Evolutionary conservation across 208 protist species (phyloP), one percentile per base, ranked within the genome.

Genomic region (Herpetomonas samuelpessoai): DNA sequence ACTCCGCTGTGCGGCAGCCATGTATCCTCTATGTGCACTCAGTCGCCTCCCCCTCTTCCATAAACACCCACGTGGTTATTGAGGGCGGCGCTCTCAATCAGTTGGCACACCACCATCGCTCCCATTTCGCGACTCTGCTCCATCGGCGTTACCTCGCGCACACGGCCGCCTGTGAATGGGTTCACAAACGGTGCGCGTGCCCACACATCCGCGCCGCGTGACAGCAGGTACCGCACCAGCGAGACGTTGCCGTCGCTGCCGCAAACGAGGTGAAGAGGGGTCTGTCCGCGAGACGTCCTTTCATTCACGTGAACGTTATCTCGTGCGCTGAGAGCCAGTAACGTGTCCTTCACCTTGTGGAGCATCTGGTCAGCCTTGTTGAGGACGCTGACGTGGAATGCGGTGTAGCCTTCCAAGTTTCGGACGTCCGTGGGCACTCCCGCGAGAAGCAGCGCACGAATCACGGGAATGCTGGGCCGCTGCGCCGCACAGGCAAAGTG

Each of bases 381-480:
- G 57, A 78, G 55, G 25, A 79, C 46, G n/a, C 63, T 62, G 2
- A 81, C 4, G 45, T 86, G 79, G 14, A 86, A 79, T 0, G 79
- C 63, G 0, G 79, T 76, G 45, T 74, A 58, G 6, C 79, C 79
- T 1, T 46, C 52, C 3, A 35, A 7, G 31, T 78, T 86, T n/a
- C 50, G 56, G n/a, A 47, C 25, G 24, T 39, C 0, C 2, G 50
- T 29, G 0, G 51, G 27, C 0, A 59, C 62, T 0, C 71, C 70
- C 24, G 39, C 1, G 14, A 74, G 18, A 21, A 86, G 31, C 18
- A 86, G 68, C 41, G 48, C 26, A 46, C 63, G 61, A 28, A 86
- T 54, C 18, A 76, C 68, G 0, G 52, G 35, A 3, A 31, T 47
- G 44, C 58, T 46, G 3, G 75, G 71, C n/a, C 64, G 47, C 25